phyloP scores from a whole-genome alignment of 192 early-diverging fungal species.

The Chytriomyces confervae region DNA sequence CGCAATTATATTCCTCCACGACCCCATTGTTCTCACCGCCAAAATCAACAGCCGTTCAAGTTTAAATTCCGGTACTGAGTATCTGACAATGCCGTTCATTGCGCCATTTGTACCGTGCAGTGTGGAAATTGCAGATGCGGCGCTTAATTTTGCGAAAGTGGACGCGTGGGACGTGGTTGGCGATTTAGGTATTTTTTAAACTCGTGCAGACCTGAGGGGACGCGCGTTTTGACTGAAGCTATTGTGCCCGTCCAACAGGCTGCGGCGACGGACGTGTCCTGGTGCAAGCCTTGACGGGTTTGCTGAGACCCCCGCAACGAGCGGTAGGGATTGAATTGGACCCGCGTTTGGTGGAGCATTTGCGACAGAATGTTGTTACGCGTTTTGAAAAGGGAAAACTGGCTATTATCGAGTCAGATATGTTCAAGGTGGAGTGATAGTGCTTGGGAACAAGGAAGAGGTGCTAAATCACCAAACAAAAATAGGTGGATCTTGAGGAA shows the following conservation, averaged over 20 bases:
- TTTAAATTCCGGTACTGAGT: neutral
- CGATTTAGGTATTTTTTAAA: conserved; percentile 25
- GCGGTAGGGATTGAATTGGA: conserved; percentile 45
- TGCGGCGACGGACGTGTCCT: conserved; percentile 48
- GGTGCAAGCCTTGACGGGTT: neutral
- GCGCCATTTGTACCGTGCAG: conserved; percentile 48
- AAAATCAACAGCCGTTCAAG: neutral
- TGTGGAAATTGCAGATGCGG: conserved; percentile 22
- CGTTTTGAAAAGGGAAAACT: neutral
- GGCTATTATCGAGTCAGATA: conserved; percentile 31
- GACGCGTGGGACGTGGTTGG: conserved; percentile 21
- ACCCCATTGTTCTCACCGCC: no score
- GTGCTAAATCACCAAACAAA: no score
- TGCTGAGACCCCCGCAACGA: neutral
- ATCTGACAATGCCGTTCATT: conserved; percentile 25
- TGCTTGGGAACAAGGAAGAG: no score
- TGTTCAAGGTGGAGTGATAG: conserved; percentile 35
- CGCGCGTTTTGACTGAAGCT: neutral
- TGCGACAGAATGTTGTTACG: neutral
- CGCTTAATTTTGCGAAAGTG: conserved; percentile 35
- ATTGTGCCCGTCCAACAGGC: neutral
- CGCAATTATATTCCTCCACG: no score
- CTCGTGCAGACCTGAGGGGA: neutral
- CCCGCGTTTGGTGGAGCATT: conserved; percentile 26
- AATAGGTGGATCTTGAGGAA: conserved; percentile 20